Evolutionary conservation across 2,329 filamentous ascomycete genomes (phyloP), one percentile per base, ranked within the genome.

Genomic region (Helotiales sp.): DNA sequence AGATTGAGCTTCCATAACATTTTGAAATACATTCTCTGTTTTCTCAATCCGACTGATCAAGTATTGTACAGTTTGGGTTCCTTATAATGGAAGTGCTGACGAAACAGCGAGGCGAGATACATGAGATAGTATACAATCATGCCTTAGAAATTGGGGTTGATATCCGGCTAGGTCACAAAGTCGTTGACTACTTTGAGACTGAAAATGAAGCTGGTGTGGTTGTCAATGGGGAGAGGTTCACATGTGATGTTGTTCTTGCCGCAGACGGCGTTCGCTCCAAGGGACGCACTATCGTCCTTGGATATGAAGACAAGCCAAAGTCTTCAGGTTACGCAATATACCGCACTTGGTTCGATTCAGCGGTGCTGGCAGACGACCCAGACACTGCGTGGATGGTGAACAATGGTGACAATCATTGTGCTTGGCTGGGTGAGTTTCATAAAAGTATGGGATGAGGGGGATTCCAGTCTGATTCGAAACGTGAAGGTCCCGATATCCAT

Each of bases 121-220:
- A 83, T 61, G 73, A 77, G 54, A 74, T 81, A 38, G 74, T 82
- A 2, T 81, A 78, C 54, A 73, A 78, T 13, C 78, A 83, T 66
- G 80, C 80, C 0, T 73, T 77, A 48, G 73, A 75, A n/a, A 68
- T 81, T 27, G 78, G 78, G 0, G 77, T 83, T 24, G 72, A 78
- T 67, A 83, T 84, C 77, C 79, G 81, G 9, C 74, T 83, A 22
- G 81, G 78, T 47, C 80, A 80, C 22, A 73, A 73, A 27, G 78
- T 82, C 1, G 71, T 76, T 40, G 74, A 79, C 53, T 83, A 83
- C 64, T 77, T 76, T 58, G 81, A 83, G 67, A 75, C 79, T 38
- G 70, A 74, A 30, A 63, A 69, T 4, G 77, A 77, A 31, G 75
- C 76, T 1, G 74, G 75, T 5, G 80, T 83, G n/a, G 69, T 78